Evolutionary conservation across 768 basidiomycete species (phyloP).

Genomic region (Boletus subparvulus): DNA sequence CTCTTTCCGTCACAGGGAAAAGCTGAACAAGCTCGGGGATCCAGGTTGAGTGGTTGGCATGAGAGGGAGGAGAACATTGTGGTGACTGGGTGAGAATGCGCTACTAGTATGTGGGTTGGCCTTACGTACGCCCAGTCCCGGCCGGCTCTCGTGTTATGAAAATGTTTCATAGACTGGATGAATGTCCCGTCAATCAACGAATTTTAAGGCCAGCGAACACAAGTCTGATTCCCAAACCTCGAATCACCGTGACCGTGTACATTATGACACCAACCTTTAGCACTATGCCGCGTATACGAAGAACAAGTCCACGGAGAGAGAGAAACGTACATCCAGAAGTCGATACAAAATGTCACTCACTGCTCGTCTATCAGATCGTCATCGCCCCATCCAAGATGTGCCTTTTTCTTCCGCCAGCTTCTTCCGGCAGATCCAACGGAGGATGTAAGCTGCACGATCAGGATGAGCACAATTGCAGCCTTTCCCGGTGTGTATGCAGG

Average conservation of each 20-base stretch:
- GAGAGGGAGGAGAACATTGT: neutral
- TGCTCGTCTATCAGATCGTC: conserved; percentile 66
- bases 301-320: conserved; percentile 44
- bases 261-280: neutral
- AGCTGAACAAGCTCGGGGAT: neutral
- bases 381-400: no score
- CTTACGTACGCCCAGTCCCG: conserved; percentile 4
- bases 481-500: conserved; percentile 67
- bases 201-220: neutral
- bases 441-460: conserved; percentile 45
- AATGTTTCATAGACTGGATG: conserved; percentile 7
- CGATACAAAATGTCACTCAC: conserved; percentile 35
- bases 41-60: neutral
- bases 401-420: conserved; percentile 42
- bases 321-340: neutral
- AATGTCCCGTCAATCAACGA: neutral
- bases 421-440: conserved; percentile 50
- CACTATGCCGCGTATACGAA: conserved; percentile 56
- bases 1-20: conserved; percentile 3
- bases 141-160: conserved; percentile 9
- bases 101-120: neutral
- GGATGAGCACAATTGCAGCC: conserved; percentile 59
- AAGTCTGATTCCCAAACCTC: conserved; percentile 2
- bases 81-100: conserved; percentile 9
- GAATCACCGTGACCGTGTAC: no score